Conservation (phyloP, 208 protist species). For the Wallacemonas sp. region DNA sequence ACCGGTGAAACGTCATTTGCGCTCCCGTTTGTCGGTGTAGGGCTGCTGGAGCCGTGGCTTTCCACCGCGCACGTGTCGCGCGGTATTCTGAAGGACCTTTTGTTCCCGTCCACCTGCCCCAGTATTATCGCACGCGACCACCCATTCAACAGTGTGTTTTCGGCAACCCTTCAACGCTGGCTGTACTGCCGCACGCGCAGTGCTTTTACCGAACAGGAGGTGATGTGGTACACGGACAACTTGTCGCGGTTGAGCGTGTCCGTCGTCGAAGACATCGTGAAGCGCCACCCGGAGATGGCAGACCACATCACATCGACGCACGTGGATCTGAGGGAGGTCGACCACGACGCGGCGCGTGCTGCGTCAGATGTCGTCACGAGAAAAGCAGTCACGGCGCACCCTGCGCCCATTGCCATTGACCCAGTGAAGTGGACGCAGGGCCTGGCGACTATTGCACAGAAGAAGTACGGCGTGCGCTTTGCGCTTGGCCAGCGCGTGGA, state of each 20-base stretch:
- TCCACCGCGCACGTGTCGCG: conserved; percentile 19
- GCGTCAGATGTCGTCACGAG: not conserved
- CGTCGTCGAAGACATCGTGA: conserved; percentile 49
- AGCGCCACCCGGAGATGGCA: conserved; percentile 47
- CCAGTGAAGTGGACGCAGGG: conserved; percentile 70
- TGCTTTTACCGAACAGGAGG: conserved; percentile 38
- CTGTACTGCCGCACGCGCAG: conserved; percentile 48
- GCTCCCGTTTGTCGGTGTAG: conserved; percentile 75
- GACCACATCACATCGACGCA: conserved; percentile 38
- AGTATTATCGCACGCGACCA: conserved; percentile 54
- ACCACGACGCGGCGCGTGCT: not conserved
- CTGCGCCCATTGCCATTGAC: conserved; percentile 60
- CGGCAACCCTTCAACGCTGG: conserved; percentile 61
- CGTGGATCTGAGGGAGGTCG: conserved; percentile 18
- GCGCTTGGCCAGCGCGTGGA: conserved; percentile 50
- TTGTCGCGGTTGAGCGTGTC: conserved; percentile 61
- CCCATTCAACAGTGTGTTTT: conserved; percentile 59
- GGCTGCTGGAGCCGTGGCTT: conserved; percentile 66
- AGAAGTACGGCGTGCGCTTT: conserved; percentile 61
- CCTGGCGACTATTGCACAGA: conserved; percentile 46
- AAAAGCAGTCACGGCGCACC: conserved; percentile 39
- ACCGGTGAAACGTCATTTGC: conserved; percentile 52
- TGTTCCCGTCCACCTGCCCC: conserved; percentile 39
- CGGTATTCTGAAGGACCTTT: conserved; percentile 42
- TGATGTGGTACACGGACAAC: conserved; percentile 74